Evolutionary conservation across 1,284 basidiomycete species (phyloP).

Genomic region (Cystobasidiaceae sp.): DNA sequence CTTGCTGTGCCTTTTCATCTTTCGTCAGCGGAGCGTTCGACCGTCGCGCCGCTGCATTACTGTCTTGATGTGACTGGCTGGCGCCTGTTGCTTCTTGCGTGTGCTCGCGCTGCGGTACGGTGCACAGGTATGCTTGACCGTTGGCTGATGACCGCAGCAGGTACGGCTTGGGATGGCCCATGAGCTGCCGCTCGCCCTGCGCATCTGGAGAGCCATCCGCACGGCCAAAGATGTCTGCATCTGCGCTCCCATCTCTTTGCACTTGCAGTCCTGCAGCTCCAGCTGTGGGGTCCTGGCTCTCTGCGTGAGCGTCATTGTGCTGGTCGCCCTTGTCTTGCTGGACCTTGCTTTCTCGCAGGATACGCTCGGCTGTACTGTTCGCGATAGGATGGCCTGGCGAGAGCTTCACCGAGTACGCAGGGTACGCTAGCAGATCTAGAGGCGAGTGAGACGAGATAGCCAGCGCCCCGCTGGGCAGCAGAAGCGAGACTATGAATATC

Average conservation of each 20-base stretch:
- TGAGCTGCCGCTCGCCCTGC: background rate
- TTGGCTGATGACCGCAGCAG: conserved; percentile 18
- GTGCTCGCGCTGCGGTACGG: conserved; percentile 31
- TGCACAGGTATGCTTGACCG: conserved; percentile 41
- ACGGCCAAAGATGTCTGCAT: background rate
- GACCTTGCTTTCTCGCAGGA: conserved; percentile 4
- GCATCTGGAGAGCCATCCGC: background rate
- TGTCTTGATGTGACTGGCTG: background rate
- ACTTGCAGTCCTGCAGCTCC: background rate
- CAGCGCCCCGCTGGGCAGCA: conserved; percentile 6
- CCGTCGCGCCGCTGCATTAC: conserved; percentile 22
- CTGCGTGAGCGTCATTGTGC: too few relatives aligned
- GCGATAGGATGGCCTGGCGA: conserved; percentile 27
- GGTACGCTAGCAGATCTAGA: conserved; percentile 37
- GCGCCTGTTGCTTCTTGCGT: background rate
- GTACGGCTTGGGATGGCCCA: conserved; percentile 15
- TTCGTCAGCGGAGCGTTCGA: conserved; percentile 1
- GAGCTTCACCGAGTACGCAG: conserved; percentile 35
- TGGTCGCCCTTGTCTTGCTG: background rate
- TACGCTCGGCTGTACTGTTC: conserved; percentile 33
- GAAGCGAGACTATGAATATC: conserved; percentile 4
- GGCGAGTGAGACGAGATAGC: conserved; percentile 39
- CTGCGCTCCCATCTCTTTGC: background rate
- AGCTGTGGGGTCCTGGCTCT: too few relatives aligned
- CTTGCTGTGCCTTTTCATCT: background rate